Conservation (phyloP, 2,329 filamentous ascomycete species). For the Bisporella sp. region DNA sequence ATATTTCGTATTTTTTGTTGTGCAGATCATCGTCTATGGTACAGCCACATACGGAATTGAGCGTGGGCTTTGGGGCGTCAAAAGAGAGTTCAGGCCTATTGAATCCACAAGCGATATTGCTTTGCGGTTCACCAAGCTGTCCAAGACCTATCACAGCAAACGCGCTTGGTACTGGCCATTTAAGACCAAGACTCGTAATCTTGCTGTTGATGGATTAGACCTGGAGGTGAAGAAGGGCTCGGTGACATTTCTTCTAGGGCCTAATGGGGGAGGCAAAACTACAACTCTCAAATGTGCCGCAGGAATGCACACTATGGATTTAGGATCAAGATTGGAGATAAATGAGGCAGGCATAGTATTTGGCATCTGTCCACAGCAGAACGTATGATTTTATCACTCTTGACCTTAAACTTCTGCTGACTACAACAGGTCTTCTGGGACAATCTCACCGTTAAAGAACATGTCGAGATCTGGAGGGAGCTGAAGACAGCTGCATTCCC, state of each 20-base stretch:
- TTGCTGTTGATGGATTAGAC: conserved; percentile 50
- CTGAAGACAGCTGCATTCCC: conserved; percentile 42
- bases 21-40: conserved; percentile 53
- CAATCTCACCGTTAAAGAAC: conserved; percentile 54
- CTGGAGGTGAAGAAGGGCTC: conserved; percentile 51
- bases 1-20: conserved; percentile 50
- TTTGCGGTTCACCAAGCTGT: conserved; percentile 16
- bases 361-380: conserved; percentile 23
- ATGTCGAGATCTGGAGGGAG: conserved; percentile 54
- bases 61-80: conserved; percentile 46
- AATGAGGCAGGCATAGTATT: conserved; percentile 21
- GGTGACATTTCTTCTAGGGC: conserved; percentile 57
- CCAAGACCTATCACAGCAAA: conserved; percentile 19
- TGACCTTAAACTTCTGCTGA: conserved; percentile 37
- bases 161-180: conserved; percentile 22
- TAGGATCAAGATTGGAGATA: conserved; percentile 33
- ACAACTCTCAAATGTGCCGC: conserved; percentile 60
- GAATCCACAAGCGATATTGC: conserved; percentile 19
- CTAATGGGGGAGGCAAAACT: conserved; percentile 59
- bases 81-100: conserved; percentile 21
- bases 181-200: conserved; percentile 27
- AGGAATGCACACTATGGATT: conserved; percentile 51
- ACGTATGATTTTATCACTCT: conserved; percentile 7
- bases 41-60: conserved; percentile 52
- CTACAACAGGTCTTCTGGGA: conserved; percentile 48